Percentiles rank a stretch among this genome's conserved stretches.
phyloP scores from a whole-genome alignment of 805 yeast genomes.

The Scheffersomyces coipomensis region DNA sequence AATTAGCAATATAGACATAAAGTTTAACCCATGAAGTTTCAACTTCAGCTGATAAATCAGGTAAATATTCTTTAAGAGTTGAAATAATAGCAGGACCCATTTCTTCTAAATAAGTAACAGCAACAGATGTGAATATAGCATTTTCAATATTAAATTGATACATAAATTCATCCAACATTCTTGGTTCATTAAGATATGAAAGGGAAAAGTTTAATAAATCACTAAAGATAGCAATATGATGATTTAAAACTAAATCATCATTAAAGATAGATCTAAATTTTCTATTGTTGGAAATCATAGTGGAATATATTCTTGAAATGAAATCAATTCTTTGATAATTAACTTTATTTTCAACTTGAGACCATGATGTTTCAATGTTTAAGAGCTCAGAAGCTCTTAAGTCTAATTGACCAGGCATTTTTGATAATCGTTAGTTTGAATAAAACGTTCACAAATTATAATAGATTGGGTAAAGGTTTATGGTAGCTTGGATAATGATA shows the following conservation, averaged over 20 bases:
- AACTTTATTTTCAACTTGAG: conserved; percentile 24
- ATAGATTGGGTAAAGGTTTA: no score
- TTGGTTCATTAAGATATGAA: conserved; percentile 25
- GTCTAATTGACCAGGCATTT: conserved; percentile 1
- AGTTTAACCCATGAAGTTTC: conserved; percentile 40
- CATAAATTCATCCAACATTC: conserved; percentile 31
- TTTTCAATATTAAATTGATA: conserved; percentile 31
- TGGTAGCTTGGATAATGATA: no score
- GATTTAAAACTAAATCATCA: conserved; percentile 17
- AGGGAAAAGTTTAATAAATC: conserved; percentile 34
- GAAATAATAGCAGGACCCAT: conserved; percentile 39
- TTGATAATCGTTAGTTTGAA: no score
- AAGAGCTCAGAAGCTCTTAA: conserved; percentile 5
- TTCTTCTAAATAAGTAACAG: conserved; percentile 35
- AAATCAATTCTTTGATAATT: conserved; percentile 29
- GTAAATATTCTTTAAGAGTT: conserved; percentile 37
- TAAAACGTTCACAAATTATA: no score
- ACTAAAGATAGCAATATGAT: conserved; percentile 33
- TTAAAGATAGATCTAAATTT: conserved; percentile 17
- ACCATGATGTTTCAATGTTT: conserved; percentile 20
- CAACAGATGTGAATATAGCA: conserved; percentile 19
- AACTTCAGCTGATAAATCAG: conserved; percentile 25
- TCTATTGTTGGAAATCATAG: conserved; percentile 31
- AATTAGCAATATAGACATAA: conserved; percentile 39
- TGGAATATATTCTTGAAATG: conserved; percentile 27